These are phyloP conservation scores for Mycena floridula DNA, from an alignment of 768 basidiomycete genomes.

Conservation along the genomic window DNA sequence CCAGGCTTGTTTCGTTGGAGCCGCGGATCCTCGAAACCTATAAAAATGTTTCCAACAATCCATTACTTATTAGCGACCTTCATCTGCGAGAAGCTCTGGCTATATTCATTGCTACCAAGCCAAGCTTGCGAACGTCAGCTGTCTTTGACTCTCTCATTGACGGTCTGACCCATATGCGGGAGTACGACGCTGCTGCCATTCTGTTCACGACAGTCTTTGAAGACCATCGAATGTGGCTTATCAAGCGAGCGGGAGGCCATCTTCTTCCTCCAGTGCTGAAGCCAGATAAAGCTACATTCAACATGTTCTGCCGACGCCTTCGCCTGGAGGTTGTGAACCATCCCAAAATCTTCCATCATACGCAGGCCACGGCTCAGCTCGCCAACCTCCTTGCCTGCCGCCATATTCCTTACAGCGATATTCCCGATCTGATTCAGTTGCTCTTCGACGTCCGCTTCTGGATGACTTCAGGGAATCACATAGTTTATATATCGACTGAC, in stretches of 20 bases:
- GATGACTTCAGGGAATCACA: too few species aligned
- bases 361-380: background rate
- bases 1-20: too few species aligned
- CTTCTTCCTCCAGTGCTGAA: background rate
- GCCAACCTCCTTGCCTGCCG: background rate
- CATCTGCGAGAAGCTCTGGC: too few species aligned
- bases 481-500: too few species aligned
- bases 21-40: too few species aligned
- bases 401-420: background rate
- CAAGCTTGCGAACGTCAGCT: too few species aligned
- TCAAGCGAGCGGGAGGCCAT: background rate
- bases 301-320: background rate
- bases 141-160: background rate
- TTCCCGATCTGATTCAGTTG: background rate
- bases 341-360: background rate
- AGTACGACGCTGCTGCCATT: background rate
- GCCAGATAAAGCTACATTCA: background rate
- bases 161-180: background rate
- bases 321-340: background rate
- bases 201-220: background rate
- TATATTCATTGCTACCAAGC: too few species aligned
- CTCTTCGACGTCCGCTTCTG: too few species aligned
- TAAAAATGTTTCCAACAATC: too few species aligned
- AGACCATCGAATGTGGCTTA: background rate
- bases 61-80: too few species aligned